Evolutionary conservation across 257 asterid genomes (phyloP), one percentile per base, ranked within the genome.

Genomic region (Solanum neorickii): DNA sequence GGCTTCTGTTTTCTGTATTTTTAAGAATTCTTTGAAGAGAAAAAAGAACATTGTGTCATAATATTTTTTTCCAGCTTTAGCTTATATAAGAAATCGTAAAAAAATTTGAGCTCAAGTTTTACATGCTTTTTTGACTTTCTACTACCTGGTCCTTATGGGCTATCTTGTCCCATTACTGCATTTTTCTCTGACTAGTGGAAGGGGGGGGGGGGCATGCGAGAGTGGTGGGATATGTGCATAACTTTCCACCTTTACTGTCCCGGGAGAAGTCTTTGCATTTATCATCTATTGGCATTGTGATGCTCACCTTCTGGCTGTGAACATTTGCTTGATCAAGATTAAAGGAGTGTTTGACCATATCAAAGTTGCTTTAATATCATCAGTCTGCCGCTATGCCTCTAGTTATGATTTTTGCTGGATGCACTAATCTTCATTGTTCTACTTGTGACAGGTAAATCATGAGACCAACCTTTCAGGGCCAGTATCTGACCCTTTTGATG

Each of bases 401-500:
- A n/a, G 83, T 42, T 77, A 76, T 77, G 59, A 42, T 77, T 77
- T 76, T 77, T 77, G 39, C 59, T 46, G 23, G 62, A 42, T 77
- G 42, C 27, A 78, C 84, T 78, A 16, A 78, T 46, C n/a, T 78
- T 46, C 66, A 46, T 10, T 78, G 42, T 78, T 46, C 66, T 78
- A 31, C 65, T 77, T 5, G 6, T 46, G 16, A 46, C 66, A 78
- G 84, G 66, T 78, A 78, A 78, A 78, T 78, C 84, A 78, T 46
- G 66, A 78, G 84, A 27, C 42, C 66, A 27, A 46, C 39, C 84
- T 88, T 91, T 89, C 91, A 65, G 88, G 86, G 49, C 93, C 90
- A 31, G 89, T 90, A 87, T 91, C 91, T 10, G 92, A 78, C 46
- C 89, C 94, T 87, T 88, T 89, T 72, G 98, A 91, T 68, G 66